Percentiles rank a stretch among this genome's conserved stretches.
Evolutionary conservation across 2,329 filamentous ascomycete species (phyloP).

Genomic region (Alternaria tenuissima): DNA sequence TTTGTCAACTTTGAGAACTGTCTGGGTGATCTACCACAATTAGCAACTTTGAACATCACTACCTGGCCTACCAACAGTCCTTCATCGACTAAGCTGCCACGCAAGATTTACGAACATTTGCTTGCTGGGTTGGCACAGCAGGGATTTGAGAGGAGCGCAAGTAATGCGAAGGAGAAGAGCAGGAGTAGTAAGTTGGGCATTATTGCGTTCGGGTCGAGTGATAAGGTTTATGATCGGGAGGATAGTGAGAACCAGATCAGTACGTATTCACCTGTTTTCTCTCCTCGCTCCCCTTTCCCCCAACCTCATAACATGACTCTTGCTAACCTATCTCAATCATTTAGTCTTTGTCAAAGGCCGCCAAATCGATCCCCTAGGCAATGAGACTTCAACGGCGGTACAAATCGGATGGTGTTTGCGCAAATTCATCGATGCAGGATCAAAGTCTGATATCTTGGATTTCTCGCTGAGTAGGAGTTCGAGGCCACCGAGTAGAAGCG

Average conservation of each 20-base stretch:
- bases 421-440: conserved; percentile 55
- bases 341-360: conserved; percentile 55
- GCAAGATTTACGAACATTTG: conserved; percentile 56
- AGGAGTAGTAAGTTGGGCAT: conserved; percentile 53
- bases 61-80: conserved; percentile 58
- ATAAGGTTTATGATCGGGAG: conserved; percentile 58
- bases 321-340: not conserved
- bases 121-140: conserved; percentile 53
- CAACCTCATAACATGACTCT: not conserved
- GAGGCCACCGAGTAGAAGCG: conserved; percentile 50
- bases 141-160: conserved; percentile 44
- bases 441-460: conserved; percentile 57
- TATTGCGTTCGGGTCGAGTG: conserved; percentile 55
- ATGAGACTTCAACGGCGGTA: conserved; percentile 51
- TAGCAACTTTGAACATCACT: conserved; percentile 59
- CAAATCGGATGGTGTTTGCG: conserved; percentile 57
- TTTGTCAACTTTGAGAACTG: conserved; percentile 56
- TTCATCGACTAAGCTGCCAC: conserved; percentile 51
- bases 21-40: conserved; percentile 48
- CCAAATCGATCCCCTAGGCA: conserved; percentile 53
- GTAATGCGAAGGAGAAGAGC: conserved; percentile 36
- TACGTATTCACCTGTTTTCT: conserved; percentile 5
- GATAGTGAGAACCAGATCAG: conserved; percentile 57
- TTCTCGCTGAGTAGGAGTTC: conserved; percentile 51
- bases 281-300: not conserved